A percentile compares a stretch with the other conserved stretches of the same genome.
Evolutionary conservation across 371 early-diverging fungal species (phyloP).

Genomic region (Amoeboaphelidium protococcarum): DNA sequence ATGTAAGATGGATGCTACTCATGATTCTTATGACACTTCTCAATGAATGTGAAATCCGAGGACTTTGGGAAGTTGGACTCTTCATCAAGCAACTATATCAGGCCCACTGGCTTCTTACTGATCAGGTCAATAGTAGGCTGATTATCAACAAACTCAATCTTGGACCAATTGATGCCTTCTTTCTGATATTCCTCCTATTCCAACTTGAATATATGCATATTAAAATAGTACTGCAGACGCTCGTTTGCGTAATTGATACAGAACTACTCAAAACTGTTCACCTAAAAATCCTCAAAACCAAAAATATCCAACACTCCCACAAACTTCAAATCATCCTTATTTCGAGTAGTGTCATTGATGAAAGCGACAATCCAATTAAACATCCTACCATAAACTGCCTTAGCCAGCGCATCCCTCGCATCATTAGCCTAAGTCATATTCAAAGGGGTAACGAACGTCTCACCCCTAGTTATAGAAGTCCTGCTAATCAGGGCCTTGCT

Average conservation of each 20-base stretch:
- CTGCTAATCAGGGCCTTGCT: constrained; percentile 14
- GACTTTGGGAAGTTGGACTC: constrained; percentile 35
- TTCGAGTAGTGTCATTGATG: constrained; percentile 18
- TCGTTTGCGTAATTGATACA: constrained; percentile 33
- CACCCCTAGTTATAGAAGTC: constrained; percentile 12
- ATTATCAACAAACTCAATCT: constrained; percentile 32
- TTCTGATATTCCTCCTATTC: constrained; percentile 35
- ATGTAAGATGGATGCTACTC: constrained; percentile 14
- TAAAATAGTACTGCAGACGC: constrained; percentile 30
- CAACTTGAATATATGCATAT: constrained; percentile 23
- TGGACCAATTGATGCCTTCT: constrained; percentile 30
- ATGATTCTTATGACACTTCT: constrained; percentile 11
- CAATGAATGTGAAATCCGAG: constrained; percentile 22
- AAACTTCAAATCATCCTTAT: constrained; percentile 7
- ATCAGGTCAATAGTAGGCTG: constrained; percentile 28
- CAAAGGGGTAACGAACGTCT: constrained; percentile 10
- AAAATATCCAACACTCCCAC: constrained; percentile 45
- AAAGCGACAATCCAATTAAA: constrained; percentile 24
- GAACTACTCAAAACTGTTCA: constrained; percentile 38
- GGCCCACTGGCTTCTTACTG: constrained; percentile 23
- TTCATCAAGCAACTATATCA: constrained; percentile 32
- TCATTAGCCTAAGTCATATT: constrained; percentile 3
- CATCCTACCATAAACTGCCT: constrained; percentile 23
- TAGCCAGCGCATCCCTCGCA: constrained; percentile 20
- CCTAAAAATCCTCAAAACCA: constrained; percentile 34